Evolutionary conservation across 257 asterid species (phyloP), one percentile per base, ranked within the genome.

Genomic region (Paulownia fortunei): DNA sequence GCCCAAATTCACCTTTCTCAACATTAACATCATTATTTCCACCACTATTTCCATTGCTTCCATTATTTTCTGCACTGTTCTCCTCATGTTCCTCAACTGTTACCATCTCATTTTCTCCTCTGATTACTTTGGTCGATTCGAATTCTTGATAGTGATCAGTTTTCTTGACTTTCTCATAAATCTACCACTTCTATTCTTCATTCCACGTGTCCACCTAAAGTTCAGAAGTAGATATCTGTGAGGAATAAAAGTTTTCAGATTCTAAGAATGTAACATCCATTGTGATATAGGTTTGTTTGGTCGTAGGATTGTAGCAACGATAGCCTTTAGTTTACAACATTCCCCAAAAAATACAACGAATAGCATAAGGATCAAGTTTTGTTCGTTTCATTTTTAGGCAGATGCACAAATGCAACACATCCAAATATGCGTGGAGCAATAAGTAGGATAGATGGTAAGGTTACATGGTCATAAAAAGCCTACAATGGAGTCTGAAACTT

Each of bases 301-400:
- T 4, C 7, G 36, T 7, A 8, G 56, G 56, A 11, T 39, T 13
- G 12, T 39, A 67, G 21, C 73, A 67, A 3, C 27, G 23, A 12
- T 67, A 67, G 6, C 72, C 55, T 2, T 66, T 66, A 11, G n/a
- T 16, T 11, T 36, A 34, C 6, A 16, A 0, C 72, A 65, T 65
- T 37, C n/a, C 54, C 72, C 4, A 65, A 18, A 65, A 65, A 4
- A 58, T 12, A 18, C 65, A 59, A 15, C 18, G 16, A 10, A 44
- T 6, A 2, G 67, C 84, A 56, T 73, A 66, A 1, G 73, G 61
- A 16, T 74, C 80, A 13, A 74, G 52, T 27, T 80, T 74, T 0
- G 46, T 58, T 0, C 42, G 46, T n/a, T 10, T 55, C 36, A 42
- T 67, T 15, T 23, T 74, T 79, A 16, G 15, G 74, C 4, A 72